These are phyloP conservation scores for Cladosporium sp. DNA, from an alignment of 2,329 filamentous ascomycete genomes.

Conservation along the genomic window DNA sequence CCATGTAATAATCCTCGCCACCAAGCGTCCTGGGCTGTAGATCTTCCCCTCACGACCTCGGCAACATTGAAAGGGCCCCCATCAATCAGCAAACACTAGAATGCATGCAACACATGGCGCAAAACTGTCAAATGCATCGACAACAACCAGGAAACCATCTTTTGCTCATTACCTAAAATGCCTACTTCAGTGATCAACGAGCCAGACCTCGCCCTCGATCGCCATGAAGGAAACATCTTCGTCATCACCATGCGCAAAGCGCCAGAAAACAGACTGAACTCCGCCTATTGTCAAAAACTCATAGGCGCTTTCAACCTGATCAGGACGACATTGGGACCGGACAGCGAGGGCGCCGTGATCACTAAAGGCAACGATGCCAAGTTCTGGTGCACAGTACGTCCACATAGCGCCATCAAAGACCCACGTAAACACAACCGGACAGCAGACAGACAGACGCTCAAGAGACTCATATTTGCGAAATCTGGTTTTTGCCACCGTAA, in stretches of 20 bases:
- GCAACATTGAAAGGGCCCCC: neutral
- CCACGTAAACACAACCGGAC: too few species aligned
- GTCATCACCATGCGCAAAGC: constrained; percentile 53
- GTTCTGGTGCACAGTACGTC: constrained; percentile 46
- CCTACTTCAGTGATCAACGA: constrained; percentile 32
- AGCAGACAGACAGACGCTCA: too few species aligned
- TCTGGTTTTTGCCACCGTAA: too few species aligned
- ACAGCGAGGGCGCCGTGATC: constrained; percentile 50
- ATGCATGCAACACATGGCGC: too few species aligned
- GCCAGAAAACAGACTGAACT: constrained; percentile 52
- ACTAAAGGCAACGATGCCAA: constrained; percentile 49
- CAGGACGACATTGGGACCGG: constrained; percentile 43
- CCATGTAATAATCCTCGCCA: too few species aligned
- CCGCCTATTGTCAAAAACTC: constrained; percentile 49
- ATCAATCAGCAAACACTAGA: neutral
- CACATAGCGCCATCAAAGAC: neutral
- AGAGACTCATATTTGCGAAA: too few species aligned
- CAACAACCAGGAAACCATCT: neutral
- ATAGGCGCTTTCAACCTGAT: constrained; percentile 48
- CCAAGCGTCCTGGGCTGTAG: neutral
- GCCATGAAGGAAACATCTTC: constrained; percentile 45
- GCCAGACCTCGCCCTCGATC: constrained; percentile 42
- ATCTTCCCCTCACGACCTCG: constrained; percentile 11
- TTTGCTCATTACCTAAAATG: neutral
- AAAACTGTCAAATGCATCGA: neutral